phyloP scores from a whole-genome alignment of 2,329 filamentous ascomycete species.

The Aspergillus pseudoterreus region DNA sequence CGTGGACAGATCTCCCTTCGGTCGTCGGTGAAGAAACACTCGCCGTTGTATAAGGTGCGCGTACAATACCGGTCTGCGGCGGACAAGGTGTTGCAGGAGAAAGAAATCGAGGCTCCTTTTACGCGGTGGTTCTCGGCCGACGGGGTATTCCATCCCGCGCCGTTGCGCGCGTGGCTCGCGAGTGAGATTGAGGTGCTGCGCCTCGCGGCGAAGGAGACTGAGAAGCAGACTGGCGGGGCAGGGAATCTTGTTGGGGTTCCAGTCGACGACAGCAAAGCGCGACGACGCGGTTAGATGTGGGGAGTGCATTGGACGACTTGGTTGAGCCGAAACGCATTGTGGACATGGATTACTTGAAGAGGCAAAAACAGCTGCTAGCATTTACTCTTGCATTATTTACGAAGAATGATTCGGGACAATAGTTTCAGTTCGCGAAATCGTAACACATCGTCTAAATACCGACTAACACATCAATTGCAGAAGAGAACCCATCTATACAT shows the following conservation, averaged over 20 bases:
- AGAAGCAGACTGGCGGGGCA: slow-evolving; percentile 27
- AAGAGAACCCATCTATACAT: background rate
- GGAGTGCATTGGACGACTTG: too few species aligned
- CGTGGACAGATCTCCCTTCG: slow-evolving; percentile 64
- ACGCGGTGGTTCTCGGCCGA: slow-evolving; percentile 59
- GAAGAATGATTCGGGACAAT: too few species aligned
- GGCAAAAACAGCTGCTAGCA: too few species aligned
- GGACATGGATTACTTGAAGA: too few species aligned
- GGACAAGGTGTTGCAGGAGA: slow-evolving; percentile 40
- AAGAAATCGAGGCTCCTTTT: slow-evolving; percentile 54
- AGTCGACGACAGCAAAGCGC: slow-evolving; percentile 8
- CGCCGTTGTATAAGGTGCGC: slow-evolving; percentile 73
- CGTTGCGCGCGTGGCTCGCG: slow-evolving; percentile 60
- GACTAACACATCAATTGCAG: background rate
- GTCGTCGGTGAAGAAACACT: slow-evolving; percentile 71
- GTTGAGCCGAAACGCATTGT: too few species aligned
- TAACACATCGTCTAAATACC: background rate
- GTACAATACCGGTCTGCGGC: slow-evolving; percentile 48
- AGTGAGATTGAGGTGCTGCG: slow-evolving; percentile 54
- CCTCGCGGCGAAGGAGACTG: slow-evolving; percentile 42
- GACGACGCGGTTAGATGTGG: slow-evolving; percentile 11
- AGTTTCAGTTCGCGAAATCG: background rate
- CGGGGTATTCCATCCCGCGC: slow-evolving; percentile 57
- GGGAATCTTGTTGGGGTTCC: slow-evolving; percentile 17
- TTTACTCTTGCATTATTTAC: too few species aligned